Percentiles rank a stretch among this genome's conserved stretches.
These are phyloP conservation scores for Cochlearia excelsa DNA, from an alignment of 345 rosid genomes.

Conservation along the genomic window DNA sequence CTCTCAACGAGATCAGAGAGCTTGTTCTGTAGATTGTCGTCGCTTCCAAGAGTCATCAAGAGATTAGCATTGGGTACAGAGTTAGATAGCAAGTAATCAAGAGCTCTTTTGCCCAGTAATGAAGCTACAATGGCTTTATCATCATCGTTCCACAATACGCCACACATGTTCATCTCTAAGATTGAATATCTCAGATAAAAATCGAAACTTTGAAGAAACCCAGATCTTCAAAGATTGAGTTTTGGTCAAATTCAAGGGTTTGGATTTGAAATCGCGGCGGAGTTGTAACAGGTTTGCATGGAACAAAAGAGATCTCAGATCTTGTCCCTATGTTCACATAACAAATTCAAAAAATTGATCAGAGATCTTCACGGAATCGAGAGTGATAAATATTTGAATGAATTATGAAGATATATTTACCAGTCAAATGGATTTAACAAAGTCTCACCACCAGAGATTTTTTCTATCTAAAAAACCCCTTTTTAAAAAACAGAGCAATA, in stretches of 20 bases:
- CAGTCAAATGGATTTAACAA: background rate
- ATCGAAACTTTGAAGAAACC: background rate
- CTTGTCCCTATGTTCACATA: slow-evolving; percentile 18
- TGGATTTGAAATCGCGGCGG: background rate
- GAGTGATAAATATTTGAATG: background rate
- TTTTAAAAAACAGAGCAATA: too few relatives aligned
- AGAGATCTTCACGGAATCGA: background rate
- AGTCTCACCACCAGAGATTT: background rate
- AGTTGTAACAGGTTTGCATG: slow-evolving; percentile 29
- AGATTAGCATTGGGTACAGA: slow-evolving; percentile 57
- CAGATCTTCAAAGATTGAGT: slow-evolving; percentile 3
- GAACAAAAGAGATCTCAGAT: slow-evolving; percentile 37
- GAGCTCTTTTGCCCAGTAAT: slow-evolving; percentile 64
- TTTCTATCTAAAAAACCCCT: too few relatives aligned
- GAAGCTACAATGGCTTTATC: slow-evolving; percentile 68
- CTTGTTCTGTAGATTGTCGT: slow-evolving; percentile 70
- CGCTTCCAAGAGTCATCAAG: slow-evolving; percentile 53
- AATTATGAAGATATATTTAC: background rate
- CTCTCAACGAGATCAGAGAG: slow-evolving; percentile 82
- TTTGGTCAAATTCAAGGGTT: slow-evolving; percentile 16
- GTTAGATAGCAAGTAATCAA: slow-evolving; percentile 67
- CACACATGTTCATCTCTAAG: slow-evolving; percentile 26
- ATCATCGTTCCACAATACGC: slow-evolving; percentile 58
- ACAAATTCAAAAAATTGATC: background rate
- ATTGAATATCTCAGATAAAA: slow-evolving; percentile 26